Base-by-base conservation (phyloP, 140 eudicot species). In the Cichorium intybus region DNA sequence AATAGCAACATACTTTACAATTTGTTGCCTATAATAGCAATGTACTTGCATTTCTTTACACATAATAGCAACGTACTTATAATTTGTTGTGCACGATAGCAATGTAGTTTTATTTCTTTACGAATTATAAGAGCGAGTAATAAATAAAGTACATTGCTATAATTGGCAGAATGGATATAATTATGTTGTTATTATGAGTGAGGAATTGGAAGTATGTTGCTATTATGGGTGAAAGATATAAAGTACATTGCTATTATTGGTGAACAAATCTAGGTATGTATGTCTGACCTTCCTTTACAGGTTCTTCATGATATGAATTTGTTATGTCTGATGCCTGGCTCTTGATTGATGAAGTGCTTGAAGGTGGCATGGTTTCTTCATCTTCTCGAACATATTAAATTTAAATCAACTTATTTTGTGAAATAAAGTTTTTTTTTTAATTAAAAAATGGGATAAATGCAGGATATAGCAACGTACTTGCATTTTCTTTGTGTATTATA, bases 281-380 rank as follows among this genome's bases (percentile, higher is more conserved):
- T 21, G 61, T 20, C 81, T 65, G 60, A 92, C 99, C 86, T 56
- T 85, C 86, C 23, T 79, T 37, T 55, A 77, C 91, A 34, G 58
- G 62, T 47, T 72, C 89, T 58, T 78, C 83, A 23, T 81, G 53
- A 37, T 76, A 49, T 5, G 85, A 76, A 74, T 60, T 75, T 72
- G 84, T 87, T 43, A 63, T 21, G 9, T 75, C 84, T 37, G 90
- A 83, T 53, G 68, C 20, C 62, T 73, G 97, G 62, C 90, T 84
- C 49, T 22, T 71, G 12, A 78, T 37, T 9, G 81, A 82, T 48
- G 90, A 76, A 57, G 83, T 43, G 34, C 70, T 57, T 26, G 79
- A 62, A 11, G 90, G 82, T 22, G 84, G 75, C 60, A 45, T 4
- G 17, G 77, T 46, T 63, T 75, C 66, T 35, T 84, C 89, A 10